These are phyloP conservation scores for Malus asiatica DNA, from an alignment of 306 rosid genomes.

Conservation along the genomic window DNA sequence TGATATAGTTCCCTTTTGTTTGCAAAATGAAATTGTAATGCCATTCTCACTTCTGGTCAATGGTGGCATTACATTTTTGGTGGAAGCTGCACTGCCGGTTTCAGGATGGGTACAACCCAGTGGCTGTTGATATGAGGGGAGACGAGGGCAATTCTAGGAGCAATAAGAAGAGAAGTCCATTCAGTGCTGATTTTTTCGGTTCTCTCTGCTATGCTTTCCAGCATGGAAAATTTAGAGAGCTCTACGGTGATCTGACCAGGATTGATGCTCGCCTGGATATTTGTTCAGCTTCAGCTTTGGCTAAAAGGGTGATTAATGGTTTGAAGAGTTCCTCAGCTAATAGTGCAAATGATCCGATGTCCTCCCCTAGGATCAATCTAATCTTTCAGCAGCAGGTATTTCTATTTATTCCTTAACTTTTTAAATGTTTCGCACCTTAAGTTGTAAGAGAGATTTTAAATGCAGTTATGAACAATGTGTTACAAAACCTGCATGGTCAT, in stretches of 20 bases:
- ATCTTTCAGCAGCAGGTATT: no score
- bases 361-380: no score
- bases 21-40: neutral
- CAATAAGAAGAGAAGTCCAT: constrained; percentile 24
- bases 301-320: no score
- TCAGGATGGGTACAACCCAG: constrained; percentile 18
- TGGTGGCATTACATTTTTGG: constrained; percentile 18
- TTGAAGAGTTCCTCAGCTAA: no score
- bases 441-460: no score
- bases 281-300: no score
- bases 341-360: no score
- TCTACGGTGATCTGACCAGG: constrained; percentile 59
- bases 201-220: constrained; percentile 70
- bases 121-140: constrained; percentile 15
- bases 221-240: constrained; percentile 59
- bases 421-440: no score
- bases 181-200: constrained; percentile 60
- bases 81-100: constrained; percentile 41
- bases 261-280: constrained; percentile 66
- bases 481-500: neutral
- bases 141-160: neutral
- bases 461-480: no score
- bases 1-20: neutral
- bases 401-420: no score
- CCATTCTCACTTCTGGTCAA: neutral